A percentile compares a stretch with the other conserved stretches of the same genome.
These are phyloP conservation scores for Eleusine indica DNA, from an alignment of 176 grass and related monocot genomes.

Conservation along the genomic window DNA sequence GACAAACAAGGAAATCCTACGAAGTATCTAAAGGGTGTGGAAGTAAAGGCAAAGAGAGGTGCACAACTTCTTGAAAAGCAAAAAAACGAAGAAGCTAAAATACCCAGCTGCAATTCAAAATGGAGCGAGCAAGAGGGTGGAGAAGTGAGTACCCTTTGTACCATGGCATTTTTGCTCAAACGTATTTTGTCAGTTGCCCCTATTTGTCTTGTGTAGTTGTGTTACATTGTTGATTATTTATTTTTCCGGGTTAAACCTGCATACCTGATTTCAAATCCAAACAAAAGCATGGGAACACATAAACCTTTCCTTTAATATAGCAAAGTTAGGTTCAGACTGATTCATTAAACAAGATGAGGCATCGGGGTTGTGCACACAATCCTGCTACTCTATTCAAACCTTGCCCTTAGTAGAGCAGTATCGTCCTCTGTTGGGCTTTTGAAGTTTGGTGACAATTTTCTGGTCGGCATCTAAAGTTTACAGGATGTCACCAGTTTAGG, in stretches of 20 bases:
- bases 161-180: constrained; percentile 3
- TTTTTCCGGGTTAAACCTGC: neutral
- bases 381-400: neutral
- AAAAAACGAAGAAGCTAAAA: constrained; percentile 81
- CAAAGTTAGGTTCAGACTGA: neutral
- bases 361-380: neutral
- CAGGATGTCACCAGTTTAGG: neutral
- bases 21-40: constrained; percentile 88
- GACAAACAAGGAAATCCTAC: constrained; percentile 84
- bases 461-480: neutral
- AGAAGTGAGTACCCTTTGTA: constrained; percentile 51
- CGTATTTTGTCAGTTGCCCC: neutral
- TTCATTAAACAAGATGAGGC: neutral
- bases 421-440: neutral
- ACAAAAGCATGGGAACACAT: neutral
- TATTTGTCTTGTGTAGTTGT: neutral
- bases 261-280: neutral
- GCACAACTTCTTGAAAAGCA: constrained; percentile 92
- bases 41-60: constrained; percentile 90
- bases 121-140: constrained; percentile 92
- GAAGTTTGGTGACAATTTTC: neutral
- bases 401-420: neutral
- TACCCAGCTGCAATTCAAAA: constrained; percentile 87
- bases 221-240: neutral
- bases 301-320: neutral